Percentiles rank a stretch among this genome's conserved stretches.
phyloP scores from a whole-genome alignment of 2,329 filamentous ascomycete species.

The Mycocentrospora acerina region DNA sequence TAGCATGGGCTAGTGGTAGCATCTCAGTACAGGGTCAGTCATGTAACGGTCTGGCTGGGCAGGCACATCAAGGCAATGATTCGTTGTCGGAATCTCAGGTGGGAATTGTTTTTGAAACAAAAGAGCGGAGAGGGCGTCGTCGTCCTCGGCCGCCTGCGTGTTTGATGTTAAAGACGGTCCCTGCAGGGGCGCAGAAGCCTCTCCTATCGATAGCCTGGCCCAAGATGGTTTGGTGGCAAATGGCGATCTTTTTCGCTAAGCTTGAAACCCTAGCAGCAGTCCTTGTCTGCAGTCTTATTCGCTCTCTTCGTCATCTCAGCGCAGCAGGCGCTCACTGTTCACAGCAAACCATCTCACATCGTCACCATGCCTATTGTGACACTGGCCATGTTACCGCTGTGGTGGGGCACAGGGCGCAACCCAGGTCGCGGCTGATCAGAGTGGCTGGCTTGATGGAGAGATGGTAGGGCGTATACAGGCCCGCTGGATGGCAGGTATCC shows the following conservation, averaged over 20 bases:
- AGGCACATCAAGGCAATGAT: conserved; percentile 28
- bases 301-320: conserved; percentile 12
- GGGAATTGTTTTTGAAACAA: conserved; percentile 36
- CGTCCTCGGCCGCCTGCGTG: background rate
- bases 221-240: conserved; percentile 14
- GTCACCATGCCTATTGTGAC: conserved; percentile 2
- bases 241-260: conserved; percentile 21
- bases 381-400: conserved; percentile 18
- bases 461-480: too few relatives aligned
- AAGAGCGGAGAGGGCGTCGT: conserved; percentile 15
- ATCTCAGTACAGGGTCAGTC: conserved; percentile 7
- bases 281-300: conserved; percentile 16
- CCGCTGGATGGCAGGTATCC: conserved; percentile 13
- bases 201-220: conserved; percentile 27
- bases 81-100: conserved; percentile 21
- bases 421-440: conserved; percentile 1
- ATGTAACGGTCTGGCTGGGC: conserved; percentile 16
- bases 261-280: conserved; percentile 21
- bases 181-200: conserved; percentile 18
- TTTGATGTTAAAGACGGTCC: conserved; percentile 15
- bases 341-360: conserved; percentile 18
- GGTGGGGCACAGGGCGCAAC: conserved; percentile 17
- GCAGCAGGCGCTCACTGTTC: conserved; percentile 12
- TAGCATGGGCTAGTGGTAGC: conserved; percentile 27
- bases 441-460: too few relatives aligned